Evolutionary conservation across 345 rosid genomes (phyloP).

Genomic region (Lenwebbia sp.): DNA sequence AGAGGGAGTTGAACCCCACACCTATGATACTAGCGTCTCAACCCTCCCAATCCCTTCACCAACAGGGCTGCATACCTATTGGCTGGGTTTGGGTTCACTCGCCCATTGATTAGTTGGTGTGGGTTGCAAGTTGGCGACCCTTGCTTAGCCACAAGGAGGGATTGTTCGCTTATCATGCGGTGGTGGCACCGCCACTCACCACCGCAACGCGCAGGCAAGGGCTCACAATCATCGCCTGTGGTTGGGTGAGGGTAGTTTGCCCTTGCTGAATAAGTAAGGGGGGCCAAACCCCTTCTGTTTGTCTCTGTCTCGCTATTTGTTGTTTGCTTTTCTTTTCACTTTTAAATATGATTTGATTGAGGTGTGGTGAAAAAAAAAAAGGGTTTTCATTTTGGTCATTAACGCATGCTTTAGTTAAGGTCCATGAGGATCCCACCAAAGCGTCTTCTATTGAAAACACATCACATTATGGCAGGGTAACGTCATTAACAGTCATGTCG

Average conservation of each 20-base stretch:
- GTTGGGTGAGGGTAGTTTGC: neutral
- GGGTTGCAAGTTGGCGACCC: neutral
- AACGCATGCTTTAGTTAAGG: neutral
- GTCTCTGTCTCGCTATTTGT: neutral
- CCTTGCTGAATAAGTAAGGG: neutral
- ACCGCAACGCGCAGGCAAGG: neutral
- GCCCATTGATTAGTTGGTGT: neutral
- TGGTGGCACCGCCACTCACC: neutral
- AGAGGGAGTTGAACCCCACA: too few relatives aligned
- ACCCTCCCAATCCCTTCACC: too few relatives aligned
- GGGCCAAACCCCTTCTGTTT: neutral
- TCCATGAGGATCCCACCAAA: too few relatives aligned
- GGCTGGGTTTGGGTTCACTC: neutral
- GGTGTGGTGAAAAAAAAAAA: neutral
- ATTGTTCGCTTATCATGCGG: neutral
- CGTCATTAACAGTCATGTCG: neutral
- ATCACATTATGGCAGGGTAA: too few relatives aligned
- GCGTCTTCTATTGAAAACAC: too few relatives aligned
- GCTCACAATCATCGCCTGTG: neutral
- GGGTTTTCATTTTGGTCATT: neutral
- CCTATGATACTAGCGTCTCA: too few relatives aligned
- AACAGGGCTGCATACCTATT: too few relatives aligned
- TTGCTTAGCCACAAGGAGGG: neutral
- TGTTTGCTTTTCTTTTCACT: neutral
- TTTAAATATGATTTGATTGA: neutral